Base-by-base conservation (phyloP, 495 filamentous ascomycete genomes). In the Lichina pygmaea region DNA sequence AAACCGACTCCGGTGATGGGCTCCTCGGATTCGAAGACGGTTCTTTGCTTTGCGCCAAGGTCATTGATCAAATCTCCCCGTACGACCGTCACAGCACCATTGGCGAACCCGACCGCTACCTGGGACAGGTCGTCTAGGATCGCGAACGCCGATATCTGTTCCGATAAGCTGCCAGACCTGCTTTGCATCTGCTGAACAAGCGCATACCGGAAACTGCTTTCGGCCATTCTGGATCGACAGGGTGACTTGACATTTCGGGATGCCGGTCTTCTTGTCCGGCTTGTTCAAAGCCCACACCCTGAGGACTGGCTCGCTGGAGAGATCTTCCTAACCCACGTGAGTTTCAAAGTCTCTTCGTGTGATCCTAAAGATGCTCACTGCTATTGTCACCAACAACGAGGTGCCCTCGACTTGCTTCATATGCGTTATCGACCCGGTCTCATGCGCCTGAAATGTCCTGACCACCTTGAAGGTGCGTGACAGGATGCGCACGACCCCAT, bases 211-310 rank as follows among this genome's bases (percentile, higher is more conserved):
- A 60, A 94, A 95, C 46, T 81, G 79, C 55, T 86, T 84, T 52
- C 84, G 72, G 12, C 81, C 85, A 65, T 95, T 97, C 51, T 86
- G 80, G 45, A 97, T 75, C 15, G 67, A 74, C 30, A 93, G 60
- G 0, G 77, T 86, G 43, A 79, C 91, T 52, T 86, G 67, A 55
- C 91, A 95, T 12, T 74, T 76, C 11, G 89, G 89, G 24, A 73
- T 62, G 2, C 85, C 85, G 9, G 77, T 91, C 66, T 93, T 95
- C 68, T 83, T 94, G 52, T 93, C 86, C 6, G 77, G 68, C 59
- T 85, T 91, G 57, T 97, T 86, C 49, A 97, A 63, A 31, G 82
- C 86, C 89, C 89, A 97, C 16, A 94, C 86, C 55, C 93, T 95
- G 43, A 97, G 58, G 6, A 84, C 66, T 0, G 89, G 86, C 50